Base-by-base conservation (phyloP, 1,284 basidiomycete species). In the Microbotryum lychnidis-dioicae region DNA sequence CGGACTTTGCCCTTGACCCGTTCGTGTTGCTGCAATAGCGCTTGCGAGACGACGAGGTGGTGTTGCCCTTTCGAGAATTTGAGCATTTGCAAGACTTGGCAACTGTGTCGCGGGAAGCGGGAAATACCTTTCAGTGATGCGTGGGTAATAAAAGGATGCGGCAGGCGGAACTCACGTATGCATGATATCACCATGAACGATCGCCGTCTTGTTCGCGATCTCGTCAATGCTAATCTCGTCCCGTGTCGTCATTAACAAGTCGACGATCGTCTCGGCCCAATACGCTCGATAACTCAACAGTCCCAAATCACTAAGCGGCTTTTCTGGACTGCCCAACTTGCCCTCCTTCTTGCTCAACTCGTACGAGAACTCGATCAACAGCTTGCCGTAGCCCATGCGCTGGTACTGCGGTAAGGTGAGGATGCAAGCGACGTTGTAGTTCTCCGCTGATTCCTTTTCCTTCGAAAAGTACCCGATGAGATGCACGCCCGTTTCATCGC, bases 361-460 rank as follows among this genome's bases (percentile, higher is more conserved):
- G 79, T 98, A 99, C 6, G 90, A 93, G 74, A 99, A 99, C 75
- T 98, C 92, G 77, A 99, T 99, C 50, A 98, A 81, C 37, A 97
- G 79, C 73, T 91, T 91, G 60, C 96, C 96, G 75, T 91, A 97
- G 1, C 94, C 94, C 71, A 89, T 87, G 45, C 96, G 86, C 76
- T 99, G 96, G 75, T 97, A 89, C 75, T 98, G 96, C 8, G 96
- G 96, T 46, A 99, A 82, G 12, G 96, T 96, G 65, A 98, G 79
- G 77, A 99, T 97, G 81, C 96, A 99, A 0, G 96, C 94, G 57
- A 99, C 89, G 75, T 99, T 99, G 81, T 98, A 99, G 70, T 86
- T 91, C 73, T 98, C 94, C 18, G 94, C 88, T 7, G 85, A 96
- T 75, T 98, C 96, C 75, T 99, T 99, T 77, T 99, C 96, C 74